Base-by-base conservation (phyloP, 2,329 filamentous ascomycete species). In the Polytolypa hystricis region DNA sequence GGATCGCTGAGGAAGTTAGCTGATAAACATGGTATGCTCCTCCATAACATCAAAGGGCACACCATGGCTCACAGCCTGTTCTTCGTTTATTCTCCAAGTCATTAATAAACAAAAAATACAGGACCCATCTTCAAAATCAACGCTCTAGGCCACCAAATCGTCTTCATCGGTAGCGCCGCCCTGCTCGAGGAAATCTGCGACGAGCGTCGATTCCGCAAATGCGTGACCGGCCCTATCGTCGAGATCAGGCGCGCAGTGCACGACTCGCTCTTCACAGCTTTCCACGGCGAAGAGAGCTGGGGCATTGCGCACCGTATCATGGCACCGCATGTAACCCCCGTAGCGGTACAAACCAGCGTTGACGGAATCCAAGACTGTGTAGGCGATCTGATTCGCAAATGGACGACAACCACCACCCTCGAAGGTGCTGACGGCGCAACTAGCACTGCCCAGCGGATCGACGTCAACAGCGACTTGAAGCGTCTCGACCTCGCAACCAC, bases 211-310 rank as follows among this genome's bases (percentile, higher is more conserved):
- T 82, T 84, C 52, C 57, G 51, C 16, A 60, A 60, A 48, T 54
- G 49, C 37, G 55, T 67, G 16, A 82, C 81, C 47, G 55, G 54
- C 5, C 62, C 66, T 0, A 57, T 81, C 2, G 47, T 60, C 6
- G 54, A 79, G 50, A 66, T 84, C 31, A 64, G 79, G 45, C 66
- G 73, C 40, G 72, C 70, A 14, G 67, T 78, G 2, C 65, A 74
- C 42, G 77, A 81, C 62, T 79, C 78, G 17, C 66, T 84, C 4
- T 83, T 84, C 52, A 83, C 78, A 0, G 77, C 62, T 4, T 50
- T 58, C 42, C 45, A 60, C 35, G 46, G 51, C 2, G 65, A 69
- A 38, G 46, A 53, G 25, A 74, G 73, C 47, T 84, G 80, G 80
- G 75, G 71, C 18, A 69, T 80, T 42, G 79, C 81, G 8, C 68